phyloP scores from a whole-genome alignment of 306 rosid genomes.

The Cicer bijugum region DNA sequence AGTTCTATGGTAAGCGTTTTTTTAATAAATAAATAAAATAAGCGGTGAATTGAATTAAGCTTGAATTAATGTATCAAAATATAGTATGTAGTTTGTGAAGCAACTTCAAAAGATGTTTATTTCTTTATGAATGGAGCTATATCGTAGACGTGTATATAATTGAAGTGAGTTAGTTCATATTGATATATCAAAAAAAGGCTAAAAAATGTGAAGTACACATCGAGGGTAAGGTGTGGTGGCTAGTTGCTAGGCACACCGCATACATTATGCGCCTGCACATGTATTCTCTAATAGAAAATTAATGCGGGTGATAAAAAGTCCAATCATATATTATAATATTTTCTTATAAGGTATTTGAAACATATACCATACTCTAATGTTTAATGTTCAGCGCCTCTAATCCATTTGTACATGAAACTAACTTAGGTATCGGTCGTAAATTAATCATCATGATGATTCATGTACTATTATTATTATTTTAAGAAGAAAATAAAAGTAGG shows the following conservation, averaged over 20 bases:
- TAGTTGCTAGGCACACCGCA: slow-evolving; percentile 46
- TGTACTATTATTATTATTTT: no score
- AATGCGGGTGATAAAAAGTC: slow-evolving; percentile 42
- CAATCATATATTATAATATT: slow-evolving; percentile 4
- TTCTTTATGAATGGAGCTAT: slow-evolving; percentile 14
- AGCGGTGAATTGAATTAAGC: not conserved
- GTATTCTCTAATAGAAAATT: slow-evolving; percentile 45
- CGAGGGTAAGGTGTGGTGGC: slow-evolving; percentile 32
- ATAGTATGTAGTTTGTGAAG: not conserved
- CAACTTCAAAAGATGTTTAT: slow-evolving; percentile 8
- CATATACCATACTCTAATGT: slow-evolving; percentile 29
- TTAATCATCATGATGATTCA: no score
- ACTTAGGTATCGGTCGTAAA: not conserved
- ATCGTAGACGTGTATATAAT: not conserved
- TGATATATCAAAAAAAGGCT: slow-evolving; percentile 7
- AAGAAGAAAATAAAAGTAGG: not conserved
- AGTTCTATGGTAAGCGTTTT: no score
- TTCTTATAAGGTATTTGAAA: not conserved
- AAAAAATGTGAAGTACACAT: slow-evolving; percentile 39
- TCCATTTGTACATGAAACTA: slow-evolving; percentile 44
- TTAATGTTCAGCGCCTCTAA: slow-evolving; percentile 26
- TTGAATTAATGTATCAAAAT: not conserved
- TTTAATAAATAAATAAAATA: not conserved
- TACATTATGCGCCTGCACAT: slow-evolving; percentile 52
- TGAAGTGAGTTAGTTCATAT: slow-evolving; percentile 22